Conservation (phyloP, 257 asterid genomes). For the Jacaranda mimosifolia region DNA sequence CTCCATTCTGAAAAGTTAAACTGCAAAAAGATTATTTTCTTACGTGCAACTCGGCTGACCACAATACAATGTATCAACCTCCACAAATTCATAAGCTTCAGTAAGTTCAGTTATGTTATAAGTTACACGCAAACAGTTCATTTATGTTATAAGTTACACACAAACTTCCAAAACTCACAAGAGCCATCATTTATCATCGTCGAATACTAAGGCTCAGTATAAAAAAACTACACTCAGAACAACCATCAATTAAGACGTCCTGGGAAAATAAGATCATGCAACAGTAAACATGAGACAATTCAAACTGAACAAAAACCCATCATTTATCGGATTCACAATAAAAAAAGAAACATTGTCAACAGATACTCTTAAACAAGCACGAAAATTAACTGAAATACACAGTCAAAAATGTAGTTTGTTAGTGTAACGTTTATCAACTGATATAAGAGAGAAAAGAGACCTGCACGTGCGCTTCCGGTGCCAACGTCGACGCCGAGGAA, state of each 20-base stretch:
- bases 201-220: background rate
- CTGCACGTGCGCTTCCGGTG: constrained; percentile 99
- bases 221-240: background rate
- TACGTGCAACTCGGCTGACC: constrained; percentile 11
- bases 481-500: constrained; percentile 98
- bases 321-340: background rate
- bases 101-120: background rate
- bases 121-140: too few relatives aligned
- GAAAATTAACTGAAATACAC: constrained; percentile 16
- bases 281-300: constrained; percentile 5
- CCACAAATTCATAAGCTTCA: constrained; percentile 20
- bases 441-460: constrained; percentile 45
- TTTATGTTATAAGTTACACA: too few relatives aligned
- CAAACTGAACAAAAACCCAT: constrained; percentile 11
- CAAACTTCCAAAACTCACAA: constrained; percentile 11
- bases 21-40: background rate
- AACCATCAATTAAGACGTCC: constrained; percentile 2
- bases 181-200: constrained; percentile 11
- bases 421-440: background rate
- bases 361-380: background rate
- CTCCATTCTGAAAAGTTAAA: constrained; percentile 9
- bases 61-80: constrained; percentile 3
- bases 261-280: constrained; percentile 26
- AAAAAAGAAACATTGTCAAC: constrained; percentile 7
- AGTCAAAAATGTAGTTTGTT: background rate